Conservation (phyloP, 2,329 filamentous ascomycete genomes). For the Penicillium nordicum region DNA sequence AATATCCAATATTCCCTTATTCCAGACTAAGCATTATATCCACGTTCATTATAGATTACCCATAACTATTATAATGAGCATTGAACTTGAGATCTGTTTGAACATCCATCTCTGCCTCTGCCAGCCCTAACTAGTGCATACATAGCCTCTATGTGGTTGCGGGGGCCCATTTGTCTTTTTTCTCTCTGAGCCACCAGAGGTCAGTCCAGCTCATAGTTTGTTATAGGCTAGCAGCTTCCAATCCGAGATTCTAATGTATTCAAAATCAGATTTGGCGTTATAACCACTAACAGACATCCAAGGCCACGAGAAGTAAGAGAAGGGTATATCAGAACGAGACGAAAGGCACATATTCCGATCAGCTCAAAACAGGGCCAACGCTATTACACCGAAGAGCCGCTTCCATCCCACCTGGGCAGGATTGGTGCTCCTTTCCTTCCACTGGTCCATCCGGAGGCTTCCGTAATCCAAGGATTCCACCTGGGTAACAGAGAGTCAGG, state of each 20-base stretch:
- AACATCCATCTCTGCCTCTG: not conserved
- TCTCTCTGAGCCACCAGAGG: not conserved
- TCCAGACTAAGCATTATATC: not conserved
- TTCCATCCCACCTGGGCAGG: not conserved
- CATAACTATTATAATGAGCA: not conserved
- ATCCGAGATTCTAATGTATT: not conserved
- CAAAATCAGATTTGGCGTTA: not conserved
- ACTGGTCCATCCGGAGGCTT: not conserved
- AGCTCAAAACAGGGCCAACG: not conserved
- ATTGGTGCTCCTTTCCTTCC: not conserved
- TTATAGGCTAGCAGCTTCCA: not conserved
- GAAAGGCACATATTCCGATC: not conserved
- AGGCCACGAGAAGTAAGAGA: not conserved
- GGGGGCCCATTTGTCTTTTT: not conserved
- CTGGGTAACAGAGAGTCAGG: not conserved
- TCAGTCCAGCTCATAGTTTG: too few species aligned
- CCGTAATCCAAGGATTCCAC: not conserved
- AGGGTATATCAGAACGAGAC: not conserved
- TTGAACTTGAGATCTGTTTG: not conserved
- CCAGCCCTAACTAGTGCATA: not conserved
- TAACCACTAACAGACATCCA: not conserved
- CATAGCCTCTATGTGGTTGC: too few species aligned
- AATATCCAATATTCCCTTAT: constrained; percentile 1
- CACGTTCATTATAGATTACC: not conserved
- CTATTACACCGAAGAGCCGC: not conserved